Base-by-base conservation (phyloP, 129 eudicot species). In the Tanacetum coccineum region DNA sequence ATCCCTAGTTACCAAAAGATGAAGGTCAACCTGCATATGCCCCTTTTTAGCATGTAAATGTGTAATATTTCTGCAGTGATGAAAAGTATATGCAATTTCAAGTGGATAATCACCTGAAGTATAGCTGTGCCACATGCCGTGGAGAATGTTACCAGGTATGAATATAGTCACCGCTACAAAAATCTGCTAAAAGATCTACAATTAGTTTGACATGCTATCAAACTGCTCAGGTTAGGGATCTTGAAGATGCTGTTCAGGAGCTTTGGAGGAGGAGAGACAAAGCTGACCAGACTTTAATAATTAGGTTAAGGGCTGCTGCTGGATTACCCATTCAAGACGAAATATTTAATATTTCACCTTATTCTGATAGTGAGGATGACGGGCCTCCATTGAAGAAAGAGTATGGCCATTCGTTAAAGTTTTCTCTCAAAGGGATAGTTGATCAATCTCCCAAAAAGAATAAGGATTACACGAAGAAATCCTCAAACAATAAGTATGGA, bases 181-280 rank as follows among this genome's bases (percentile, higher is more conserved):
- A 64, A 39, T 67, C 26, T 36, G 42, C 42, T 36, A 7, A 36
- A 36, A 36, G 42, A 36, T 36, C 10, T 36, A 36, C 10, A 1
- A 36, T 36, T 36, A 36, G 42, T 36, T 36, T 36, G 42, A 36
- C 42, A 36, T 36, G 42, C 42, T 36, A 36, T 36, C 42, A 36
- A 36, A 40, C 9, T 64, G 56, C 22, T 55, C 78, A 93, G 99
- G 78, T 94, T 44, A 84, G 83, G 78, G 87, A 79, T 78, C 87
- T 79, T 64, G 99, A 94, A 82, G 99, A 89, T 76, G 96, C 99
- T 70, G 99, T 94, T 57, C 92, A 81, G 77, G 99, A 94, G 84
- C 88, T 94, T 15, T 94, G 99, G 99, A 94, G 85, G 66, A 84
- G 96, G 77, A 86, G 83, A 81, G 96, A 94, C 76, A 85, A 81